Conservation (phyloP, 306 rosid species). For the Prunus fruticosa region DNA sequence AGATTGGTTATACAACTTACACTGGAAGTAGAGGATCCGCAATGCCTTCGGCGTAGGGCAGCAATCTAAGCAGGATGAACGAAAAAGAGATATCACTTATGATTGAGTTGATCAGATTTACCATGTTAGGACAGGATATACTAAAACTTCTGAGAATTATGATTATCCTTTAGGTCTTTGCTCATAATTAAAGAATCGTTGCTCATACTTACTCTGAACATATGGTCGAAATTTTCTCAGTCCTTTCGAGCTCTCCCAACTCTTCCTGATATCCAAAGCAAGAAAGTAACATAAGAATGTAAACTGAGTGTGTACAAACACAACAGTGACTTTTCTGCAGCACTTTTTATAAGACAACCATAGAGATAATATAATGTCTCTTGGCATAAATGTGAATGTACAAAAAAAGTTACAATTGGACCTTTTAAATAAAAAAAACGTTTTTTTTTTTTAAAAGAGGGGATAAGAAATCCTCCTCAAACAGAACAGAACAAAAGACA, state of each 20-base stretch:
- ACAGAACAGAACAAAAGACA: too few relatives aligned
- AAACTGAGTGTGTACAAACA: not conserved
- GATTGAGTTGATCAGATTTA: not conserved
- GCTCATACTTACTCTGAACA: constrained; percentile 60
- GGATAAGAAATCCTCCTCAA: too few relatives aligned
- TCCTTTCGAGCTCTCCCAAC: constrained; percentile 58
- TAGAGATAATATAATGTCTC: not conserved
- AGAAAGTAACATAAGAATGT: not conserved
- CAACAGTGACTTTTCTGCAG: not conserved
- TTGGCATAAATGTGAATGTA: not conserved
- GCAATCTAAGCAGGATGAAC: constrained; percentile 46
- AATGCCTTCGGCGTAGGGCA: constrained; percentile 40
- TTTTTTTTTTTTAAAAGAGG: too few relatives aligned
- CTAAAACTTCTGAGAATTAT: not conserved
- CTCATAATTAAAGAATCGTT: constrained; percentile 6
- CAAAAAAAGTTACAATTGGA: not conserved
- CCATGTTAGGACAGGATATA: not conserved
- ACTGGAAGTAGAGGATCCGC: constrained; percentile 69
- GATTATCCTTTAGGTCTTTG: too few relatives aligned
- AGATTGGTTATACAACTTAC: constrained; percentile 42
- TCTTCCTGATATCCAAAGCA: constrained; percentile 54
- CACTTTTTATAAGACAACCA: not conserved
- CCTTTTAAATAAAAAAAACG: too few relatives aligned
- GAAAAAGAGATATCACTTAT: constrained; percentile 11
- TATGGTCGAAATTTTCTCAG: constrained; percentile 62